phyloP scores from a whole-genome alignment of 192 early-diverging fungal genomes.

The Dimargaris cristalligena region DNA sequence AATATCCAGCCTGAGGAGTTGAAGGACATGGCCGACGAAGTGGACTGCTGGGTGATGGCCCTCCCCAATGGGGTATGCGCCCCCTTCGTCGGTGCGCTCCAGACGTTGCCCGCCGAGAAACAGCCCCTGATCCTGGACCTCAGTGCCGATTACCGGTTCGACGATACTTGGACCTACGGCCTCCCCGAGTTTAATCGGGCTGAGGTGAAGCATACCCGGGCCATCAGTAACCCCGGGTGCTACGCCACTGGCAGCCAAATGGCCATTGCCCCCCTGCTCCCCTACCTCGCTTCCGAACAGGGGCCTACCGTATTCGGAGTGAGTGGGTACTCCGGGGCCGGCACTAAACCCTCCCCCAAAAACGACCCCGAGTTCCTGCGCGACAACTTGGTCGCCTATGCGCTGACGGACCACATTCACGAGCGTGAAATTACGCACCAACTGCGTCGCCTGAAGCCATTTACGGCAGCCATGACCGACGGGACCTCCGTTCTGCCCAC shows the following conservation, averaged over 20 bases:
- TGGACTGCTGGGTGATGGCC: constrained; percentile 93
- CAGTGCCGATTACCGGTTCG: constrained; percentile 86
- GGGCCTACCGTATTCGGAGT: constrained; percentile 81
- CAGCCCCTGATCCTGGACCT: constrained; percentile 67
- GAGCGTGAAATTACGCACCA: constrained; percentile 81
- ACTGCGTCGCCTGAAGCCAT: constrained; percentile 18
- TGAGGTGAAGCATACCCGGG: constrained; percentile 36
- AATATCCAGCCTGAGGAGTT: constrained; percentile 64
- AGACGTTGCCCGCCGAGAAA: constrained; percentile 29
- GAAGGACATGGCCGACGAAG: constrained; percentile 43
- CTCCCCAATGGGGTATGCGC: constrained; percentile 87
- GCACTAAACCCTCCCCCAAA: constrained; percentile 90
- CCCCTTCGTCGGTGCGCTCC: constrained; percentile 78
- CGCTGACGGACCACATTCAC: constrained; percentile 90
- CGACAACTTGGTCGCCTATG: constrained; percentile 86
- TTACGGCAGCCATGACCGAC: not conserved
- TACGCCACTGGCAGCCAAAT: constrained; percentile 97
- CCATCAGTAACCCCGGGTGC: constrained; percentile 93
- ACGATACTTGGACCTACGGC: constrained; percentile 71
- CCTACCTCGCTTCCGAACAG: constrained; percentile 29
- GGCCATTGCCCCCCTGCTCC: constrained; percentile 67
- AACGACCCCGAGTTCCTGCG: constrained; percentile 76
- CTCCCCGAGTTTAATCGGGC: constrained; percentile 69
- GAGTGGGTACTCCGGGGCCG: constrained; percentile 97
- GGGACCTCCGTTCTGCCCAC: constrained; percentile 11